Evolutionary conservation across 768 basidiomycete species (phyloP), one percentile per base, ranked within the genome.

Genomic region (Astraeus odoratus): DNA sequence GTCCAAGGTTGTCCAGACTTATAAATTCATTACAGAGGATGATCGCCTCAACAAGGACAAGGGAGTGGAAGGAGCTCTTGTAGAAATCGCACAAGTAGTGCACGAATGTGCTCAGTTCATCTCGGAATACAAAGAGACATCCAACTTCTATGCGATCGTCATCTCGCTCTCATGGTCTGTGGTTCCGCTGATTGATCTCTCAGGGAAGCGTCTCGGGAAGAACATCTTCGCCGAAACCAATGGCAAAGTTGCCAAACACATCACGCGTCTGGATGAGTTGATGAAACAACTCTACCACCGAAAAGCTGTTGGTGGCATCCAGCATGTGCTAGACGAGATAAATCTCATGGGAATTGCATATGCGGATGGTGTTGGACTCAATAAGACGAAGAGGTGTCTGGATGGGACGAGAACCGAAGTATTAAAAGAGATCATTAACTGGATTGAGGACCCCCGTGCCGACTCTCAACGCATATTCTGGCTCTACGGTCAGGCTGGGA

Each of bases 71-170:
- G 8, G 4, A 6, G 39, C 41, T 22, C 16, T 29, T 10, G 27
- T 20, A 20, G 19, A 25, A 2, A 43, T 62, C 24, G 42, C 48
- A 0, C 41, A 52, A 16, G 57, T 61, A 46, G 55, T 55, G 1
- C 51, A 41, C 8, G 61, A 63, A 31, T 63, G 61, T 34, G 60
- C 51, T 0, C 51, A 57, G 43, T 63, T 63, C 38, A 59, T 63
- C 20, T 51, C 47, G 5, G 54, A 55, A n/a, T 63, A 63, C 44
- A 51, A 57, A 12, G 49, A 46, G 30, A 55, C 44, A 7, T 53
- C 53, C 37, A 53, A 39, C 22, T 55, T 54, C 37, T 38, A 57
- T 61, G 25, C 3, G 52, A 49, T 10, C 12, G 2, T 8, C 10
- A 24, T 4, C 10, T 15, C 24, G 15, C 7, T 24, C 20, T 24